These are phyloP conservation scores for Coriaria nepalensis DNA, from an alignment of 306 rosid species.

Conservation along the genomic window DNA sequence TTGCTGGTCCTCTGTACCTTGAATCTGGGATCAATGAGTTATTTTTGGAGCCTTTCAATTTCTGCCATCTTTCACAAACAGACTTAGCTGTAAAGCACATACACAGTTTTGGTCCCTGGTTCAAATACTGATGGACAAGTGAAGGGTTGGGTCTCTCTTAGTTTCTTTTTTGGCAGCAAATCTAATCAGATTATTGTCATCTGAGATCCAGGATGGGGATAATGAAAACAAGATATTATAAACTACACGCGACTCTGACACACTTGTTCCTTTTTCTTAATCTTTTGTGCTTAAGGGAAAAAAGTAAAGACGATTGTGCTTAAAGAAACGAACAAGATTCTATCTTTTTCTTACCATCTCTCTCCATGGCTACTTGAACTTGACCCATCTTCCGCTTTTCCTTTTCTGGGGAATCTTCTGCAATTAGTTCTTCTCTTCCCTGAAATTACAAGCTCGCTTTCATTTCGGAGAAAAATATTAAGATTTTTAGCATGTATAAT, in stretches of 20 bases:
- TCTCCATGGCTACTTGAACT: background rate
- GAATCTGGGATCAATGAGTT: slow-evolving; percentile 53
- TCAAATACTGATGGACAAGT: slow-evolving; percentile 31
- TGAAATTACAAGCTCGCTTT: no score
- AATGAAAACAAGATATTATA: slow-evolving; percentile 31
- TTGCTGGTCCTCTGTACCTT: slow-evolving; percentile 59
- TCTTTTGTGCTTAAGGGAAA: background rate
- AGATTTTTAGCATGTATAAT: no score
- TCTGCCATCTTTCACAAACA: slow-evolving; percentile 48
- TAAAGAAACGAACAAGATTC: no score
- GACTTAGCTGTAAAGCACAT: slow-evolving; percentile 71
- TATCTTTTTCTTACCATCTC: slow-evolving; percentile 5
- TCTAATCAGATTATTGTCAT: slow-evolving; percentile 42
- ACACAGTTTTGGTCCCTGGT: slow-evolving; percentile 9
- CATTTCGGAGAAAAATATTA: no score
- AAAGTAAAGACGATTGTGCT: no score
- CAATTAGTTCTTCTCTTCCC: no score
- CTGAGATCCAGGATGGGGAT: slow-evolving; percentile 55
- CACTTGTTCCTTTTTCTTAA: slow-evolving; percentile 21
- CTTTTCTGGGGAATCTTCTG: no score
- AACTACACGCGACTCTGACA: slow-evolving; percentile 74
- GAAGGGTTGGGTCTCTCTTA: slow-evolving; percentile 42
- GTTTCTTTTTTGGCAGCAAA: slow-evolving; percentile 39
- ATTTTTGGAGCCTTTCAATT: slow-evolving; percentile 22
- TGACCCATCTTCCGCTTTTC: no score